These are phyloP conservation scores for Ascochyta pisi DNA, from an alignment of 2,329 filamentous ascomycete species.

Conservation along the genomic window DNA sequence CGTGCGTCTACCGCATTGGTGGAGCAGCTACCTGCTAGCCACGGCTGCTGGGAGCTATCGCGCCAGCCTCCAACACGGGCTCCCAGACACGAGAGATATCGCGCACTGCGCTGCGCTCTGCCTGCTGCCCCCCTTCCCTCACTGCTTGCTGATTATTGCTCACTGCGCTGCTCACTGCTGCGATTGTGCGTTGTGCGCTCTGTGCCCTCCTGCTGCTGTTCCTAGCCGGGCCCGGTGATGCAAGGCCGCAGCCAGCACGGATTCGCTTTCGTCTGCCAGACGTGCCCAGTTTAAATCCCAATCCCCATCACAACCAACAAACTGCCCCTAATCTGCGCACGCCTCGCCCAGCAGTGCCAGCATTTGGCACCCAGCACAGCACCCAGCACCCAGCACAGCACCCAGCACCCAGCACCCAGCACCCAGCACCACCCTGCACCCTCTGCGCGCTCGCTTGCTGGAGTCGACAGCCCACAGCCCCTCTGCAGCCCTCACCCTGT, in stretches of 20 bases:
- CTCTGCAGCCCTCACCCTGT: conserved; percentile 8
- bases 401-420: too few species aligned
- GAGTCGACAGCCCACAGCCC: neutral
- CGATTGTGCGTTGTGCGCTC: conserved; percentile 3
- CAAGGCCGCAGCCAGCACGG: conserved; percentile 2
- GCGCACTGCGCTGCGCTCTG: neutral
- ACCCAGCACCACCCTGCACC: neutral
- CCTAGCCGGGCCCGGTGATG: conserved; percentile 13
- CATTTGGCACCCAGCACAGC: too few species aligned
- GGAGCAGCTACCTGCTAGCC: conserved; percentile 5
- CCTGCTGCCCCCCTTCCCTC: too few species aligned
- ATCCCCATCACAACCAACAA: conserved; percentile 16
- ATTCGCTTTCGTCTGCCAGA: conserved; percentile 13
- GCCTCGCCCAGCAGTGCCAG: neutral
- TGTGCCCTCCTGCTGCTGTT: conserved; percentile 4
- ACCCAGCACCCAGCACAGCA: too few species aligned
- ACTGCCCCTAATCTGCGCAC: conserved; percentile 23
- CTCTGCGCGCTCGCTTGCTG: neutral
- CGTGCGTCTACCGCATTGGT: conserved; percentile 9
- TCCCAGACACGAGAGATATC: conserved; percentile 7
- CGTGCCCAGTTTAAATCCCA: conserved; percentile 18
- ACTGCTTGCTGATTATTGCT: neutral
- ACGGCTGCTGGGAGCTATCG: conserved; percentile 13
- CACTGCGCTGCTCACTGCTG: conserved; percentile 3
- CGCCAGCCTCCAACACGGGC: conserved; percentile 17